Conservation (phyloP, 495 filamentous ascomycete genomes). For the Symbiotaphrina buchneri region DNA sequence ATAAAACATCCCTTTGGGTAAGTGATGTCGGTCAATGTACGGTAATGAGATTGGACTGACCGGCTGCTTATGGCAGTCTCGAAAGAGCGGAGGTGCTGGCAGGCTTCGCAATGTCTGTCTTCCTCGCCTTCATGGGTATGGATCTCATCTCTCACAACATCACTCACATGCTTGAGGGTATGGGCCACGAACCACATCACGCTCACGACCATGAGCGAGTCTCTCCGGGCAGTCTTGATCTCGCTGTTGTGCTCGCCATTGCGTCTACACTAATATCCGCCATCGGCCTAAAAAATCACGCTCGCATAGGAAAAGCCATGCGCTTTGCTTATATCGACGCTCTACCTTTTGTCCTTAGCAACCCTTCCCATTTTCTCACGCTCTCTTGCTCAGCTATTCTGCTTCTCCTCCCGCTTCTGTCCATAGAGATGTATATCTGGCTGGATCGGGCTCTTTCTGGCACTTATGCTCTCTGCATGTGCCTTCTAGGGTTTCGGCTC, state of each 20-base stretch:
- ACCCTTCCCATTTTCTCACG: slow-evolving; percentile 86
- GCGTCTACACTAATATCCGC: slow-evolving; percentile 70
- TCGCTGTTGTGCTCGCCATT: slow-evolving; percentile 74
- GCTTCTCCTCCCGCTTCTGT: slow-evolving; percentile 63
- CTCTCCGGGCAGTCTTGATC: slow-evolving; percentile 50
- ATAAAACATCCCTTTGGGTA: slow-evolving; percentile 81
- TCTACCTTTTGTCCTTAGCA: slow-evolving; percentile 60
- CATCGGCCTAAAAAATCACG: slow-evolving; percentile 73
- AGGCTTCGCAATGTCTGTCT: slow-evolving; percentile 91
- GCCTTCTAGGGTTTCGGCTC: slow-evolving; percentile 56
- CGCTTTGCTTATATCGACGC: slow-evolving; percentile 65
- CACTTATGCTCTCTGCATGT: slow-evolving; percentile 68
- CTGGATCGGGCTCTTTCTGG: slow-evolving; percentile 65
- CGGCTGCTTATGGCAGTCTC: slow-evolving; percentile 24
- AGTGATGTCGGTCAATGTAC: slow-evolving; percentile 2
- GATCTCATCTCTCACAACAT: slow-evolving; percentile 84
- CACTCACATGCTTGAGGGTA: slow-evolving; percentile 56
- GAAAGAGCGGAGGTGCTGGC: slow-evolving; percentile 84
- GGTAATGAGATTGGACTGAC: too few relatives aligned
- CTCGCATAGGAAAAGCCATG: slow-evolving; percentile 69
- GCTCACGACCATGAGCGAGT: slow-evolving; percentile 43
- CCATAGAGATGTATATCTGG: slow-evolving; percentile 47
- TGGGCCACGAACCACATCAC: slow-evolving; percentile 45
- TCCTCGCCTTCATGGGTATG: slow-evolving; percentile 88
- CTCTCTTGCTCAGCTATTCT: slow-evolving; percentile 64